These are phyloP conservation scores for Collariella sp. DNA, from an alignment of 495 filamentous ascomycete genomes.

Conservation along the genomic window DNA sequence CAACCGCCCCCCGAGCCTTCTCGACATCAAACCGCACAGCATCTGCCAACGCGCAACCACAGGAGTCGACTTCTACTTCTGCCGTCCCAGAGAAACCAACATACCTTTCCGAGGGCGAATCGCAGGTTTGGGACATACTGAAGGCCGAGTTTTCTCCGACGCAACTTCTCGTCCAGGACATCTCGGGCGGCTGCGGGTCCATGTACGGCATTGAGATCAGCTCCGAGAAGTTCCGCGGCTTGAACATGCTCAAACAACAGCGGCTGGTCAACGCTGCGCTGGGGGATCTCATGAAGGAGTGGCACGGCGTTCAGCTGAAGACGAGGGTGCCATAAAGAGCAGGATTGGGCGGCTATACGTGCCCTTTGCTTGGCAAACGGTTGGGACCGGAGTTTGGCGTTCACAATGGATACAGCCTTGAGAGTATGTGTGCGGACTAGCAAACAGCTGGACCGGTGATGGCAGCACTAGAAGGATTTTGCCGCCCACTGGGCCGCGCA, in stretches of 20 bases:
- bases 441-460: too few relatives aligned
- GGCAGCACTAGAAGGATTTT: too few relatives aligned
- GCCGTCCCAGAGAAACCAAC: slow-evolving; percentile 28
- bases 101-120: slow-evolving; percentile 36
- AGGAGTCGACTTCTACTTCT: background rate
- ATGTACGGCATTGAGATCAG: slow-evolving; percentile 71
- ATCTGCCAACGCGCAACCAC: slow-evolving; percentile 1
- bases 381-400: too few relatives aligned
- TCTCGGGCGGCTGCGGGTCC: slow-evolving; percentile 68
- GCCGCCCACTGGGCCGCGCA: too few relatives aligned
- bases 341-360: background rate
- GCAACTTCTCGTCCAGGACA: slow-evolving; percentile 56
- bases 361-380: background rate
- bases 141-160: slow-evolving; percentile 37
- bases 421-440: too few relatives aligned
- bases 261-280: slow-evolving; percentile 59
- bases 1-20: background rate
- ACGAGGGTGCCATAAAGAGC: slow-evolving; percentile 40
- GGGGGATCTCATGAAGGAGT: slow-evolving; percentile 59
- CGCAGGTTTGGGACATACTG: slow-evolving; percentile 39
- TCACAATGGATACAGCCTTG: too few relatives aligned
- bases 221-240: slow-evolving; percentile 55
- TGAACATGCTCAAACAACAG: slow-evolving; percentile 63
- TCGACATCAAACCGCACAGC: background rate
- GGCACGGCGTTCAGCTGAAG: slow-evolving; percentile 69